Evolutionary conservation across 108 stramenopile genomes (phyloP).

Genomic region (Stephanodiscus triporus): DNA sequence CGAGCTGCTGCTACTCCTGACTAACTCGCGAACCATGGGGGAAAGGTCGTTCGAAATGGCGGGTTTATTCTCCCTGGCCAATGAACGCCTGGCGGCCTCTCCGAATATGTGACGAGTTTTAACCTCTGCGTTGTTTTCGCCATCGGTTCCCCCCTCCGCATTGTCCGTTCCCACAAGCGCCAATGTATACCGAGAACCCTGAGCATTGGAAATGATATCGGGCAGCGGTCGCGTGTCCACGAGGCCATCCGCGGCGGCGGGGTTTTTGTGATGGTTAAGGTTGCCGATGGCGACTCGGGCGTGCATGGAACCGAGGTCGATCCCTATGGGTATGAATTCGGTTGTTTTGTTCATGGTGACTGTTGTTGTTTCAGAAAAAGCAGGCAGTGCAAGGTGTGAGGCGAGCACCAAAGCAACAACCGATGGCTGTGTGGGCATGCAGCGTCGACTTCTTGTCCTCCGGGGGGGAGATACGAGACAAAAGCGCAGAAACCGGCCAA

Average conservation of each 20-base stretch:
- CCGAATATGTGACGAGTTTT: conserved; percentile 49
- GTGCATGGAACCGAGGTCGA: conserved; percentile 54
- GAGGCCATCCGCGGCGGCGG: conserved; percentile 21
- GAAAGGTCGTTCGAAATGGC: conserved; percentile 45
- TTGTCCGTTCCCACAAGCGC: conserved; percentile 50
- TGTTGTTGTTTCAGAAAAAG: conserved; percentile 9
- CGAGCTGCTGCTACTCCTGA: conserved; percentile 28
- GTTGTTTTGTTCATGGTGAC: conserved; percentile 36
- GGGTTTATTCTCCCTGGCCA: conserved; percentile 47
- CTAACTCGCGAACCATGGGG: conserved; percentile 47
- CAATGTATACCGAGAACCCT: conserved; percentile 53
- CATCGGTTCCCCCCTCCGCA: conserved; percentile 13
- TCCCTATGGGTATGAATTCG: conserved; percentile 57
- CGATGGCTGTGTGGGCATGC: background rate
- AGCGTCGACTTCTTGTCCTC: too few relatives aligned
- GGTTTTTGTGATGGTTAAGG: conserved; percentile 31
- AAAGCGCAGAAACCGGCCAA: too few relatives aligned
- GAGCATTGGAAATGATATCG: conserved; percentile 50
- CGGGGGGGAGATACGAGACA: too few relatives aligned
- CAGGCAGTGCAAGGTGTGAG: too few relatives aligned
- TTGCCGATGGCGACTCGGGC: conserved; percentile 55
- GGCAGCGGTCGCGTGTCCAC: conserved; percentile 38
- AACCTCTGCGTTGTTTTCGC: conserved; percentile 5
- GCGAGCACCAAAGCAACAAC: too few relatives aligned
- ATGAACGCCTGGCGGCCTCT: conserved; percentile 49